Evolutionary conservation across 2,329 filamentous ascomycete genomes (phyloP), one percentile per base, ranked within the genome.

Genomic region (Stachybotrys elegans): DNA sequence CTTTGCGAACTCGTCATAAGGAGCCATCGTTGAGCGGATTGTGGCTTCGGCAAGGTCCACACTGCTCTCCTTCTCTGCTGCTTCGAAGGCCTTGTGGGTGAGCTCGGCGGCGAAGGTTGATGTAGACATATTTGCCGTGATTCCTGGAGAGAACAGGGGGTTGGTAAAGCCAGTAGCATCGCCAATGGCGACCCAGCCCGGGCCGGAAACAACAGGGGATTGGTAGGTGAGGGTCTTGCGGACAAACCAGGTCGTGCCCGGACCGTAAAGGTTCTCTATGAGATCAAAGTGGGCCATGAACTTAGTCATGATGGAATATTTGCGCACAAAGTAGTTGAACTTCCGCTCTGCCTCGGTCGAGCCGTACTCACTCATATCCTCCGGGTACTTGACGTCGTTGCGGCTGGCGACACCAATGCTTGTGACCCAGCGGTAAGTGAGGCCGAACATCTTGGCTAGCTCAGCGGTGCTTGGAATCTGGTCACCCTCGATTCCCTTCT

Each of bases 151-250:
- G 20, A 31, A 23, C 16, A 43, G 21, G 6, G 40, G 40, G 12
- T 43, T 43, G 13, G 40, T 43, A 31, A 43, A 43, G 14, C 40
- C 40, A 36, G 27, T 34, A 7, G 40, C 40, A 16, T 43, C 40
- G 19, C 40, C 40, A 36, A 43, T 43, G 19, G 40, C 29, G 14
- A 43, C 11, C 40, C 40, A 43, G 17, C 40, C 40, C 14, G 40
- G 27, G 12, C 40, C 40, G 19, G 40, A 43, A n/a, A 43, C 40
- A 22, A 43, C 40, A 22, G 40, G 40, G 35, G 40, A 43, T 22
- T 43, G 40, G n/a, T 43, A 43, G 16, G 40, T 43, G 13, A 43
- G 31, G 22, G n/a, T 35, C 40, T 43, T 43, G 40, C 40, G 40
- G 27, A 43, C 32, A 22, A 34, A 43, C 40, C 40, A 43, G 16